A percentile compares a stretch with the other conserved stretches of the same genome.
phyloP scores from a whole-genome alignment of 371 early-diverging fungal species.

The Mortierella sp. region DNA sequence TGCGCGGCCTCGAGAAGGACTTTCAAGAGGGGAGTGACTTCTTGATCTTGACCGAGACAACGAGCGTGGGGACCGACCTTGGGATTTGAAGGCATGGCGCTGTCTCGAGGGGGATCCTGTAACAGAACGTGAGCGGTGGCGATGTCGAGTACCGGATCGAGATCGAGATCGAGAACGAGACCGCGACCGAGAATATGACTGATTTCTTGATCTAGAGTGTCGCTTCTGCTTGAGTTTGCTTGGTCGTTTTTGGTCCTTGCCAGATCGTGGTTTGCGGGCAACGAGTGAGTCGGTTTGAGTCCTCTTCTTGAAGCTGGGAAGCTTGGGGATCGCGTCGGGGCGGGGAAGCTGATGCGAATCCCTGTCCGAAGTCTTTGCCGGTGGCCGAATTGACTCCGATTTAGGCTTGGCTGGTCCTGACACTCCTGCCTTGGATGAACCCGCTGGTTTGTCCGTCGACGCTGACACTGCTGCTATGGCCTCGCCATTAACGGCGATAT shows the following conservation, averaged over 20 bases:
- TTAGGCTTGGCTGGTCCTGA: background rate
- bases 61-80: conserved; percentile 26
- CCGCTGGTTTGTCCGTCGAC: background rate
- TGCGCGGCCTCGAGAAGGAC: conserved; percentile 32
- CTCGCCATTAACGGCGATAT: conserved; percentile 15
- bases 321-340: conserved; percentile 28
- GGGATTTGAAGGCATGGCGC: conserved; percentile 15
- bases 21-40: conserved; percentile 19
- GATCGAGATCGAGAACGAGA: conserved; percentile 63
- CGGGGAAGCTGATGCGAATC: conserved; percentile 15
- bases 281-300: conserved; percentile 23
- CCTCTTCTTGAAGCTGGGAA: conserved; percentile 50
- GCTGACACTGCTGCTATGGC: background rate
- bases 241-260: conserved; percentile 16
- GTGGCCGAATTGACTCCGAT: conserved; percentile 18
- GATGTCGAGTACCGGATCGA: conserved; percentile 44
- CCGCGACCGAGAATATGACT: conserved; percentile 34
- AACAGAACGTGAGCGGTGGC: conserved; percentile 38
- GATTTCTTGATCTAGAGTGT: conserved; percentile 26
- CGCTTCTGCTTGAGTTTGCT: conserved; percentile 21
- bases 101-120: conserved; percentile 27
- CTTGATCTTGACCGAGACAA: conserved; percentile 24
- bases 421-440: background rate
- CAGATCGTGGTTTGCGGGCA: conserved; percentile 18
- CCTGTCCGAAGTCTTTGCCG: background rate